Percentiles rank a stretch among this genome's conserved stretches.
These are phyloP conservation scores for Carex myosuroides DNA, from an alignment of 176 grass and related monocot species.

Conservation along the genomic window DNA sequence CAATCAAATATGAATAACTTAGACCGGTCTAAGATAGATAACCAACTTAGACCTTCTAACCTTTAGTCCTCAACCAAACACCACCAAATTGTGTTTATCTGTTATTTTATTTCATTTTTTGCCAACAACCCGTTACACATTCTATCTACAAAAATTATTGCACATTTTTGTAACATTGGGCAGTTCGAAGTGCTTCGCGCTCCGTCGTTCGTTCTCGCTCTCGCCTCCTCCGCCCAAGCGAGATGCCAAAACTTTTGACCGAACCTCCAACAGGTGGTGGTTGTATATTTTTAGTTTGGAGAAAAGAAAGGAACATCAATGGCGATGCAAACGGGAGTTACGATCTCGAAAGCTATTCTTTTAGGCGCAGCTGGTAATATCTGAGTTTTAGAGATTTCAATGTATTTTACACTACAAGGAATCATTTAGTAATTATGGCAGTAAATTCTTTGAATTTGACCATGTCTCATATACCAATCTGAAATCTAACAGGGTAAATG, in stretches of 20 bases:
- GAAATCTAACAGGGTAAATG: background rate
- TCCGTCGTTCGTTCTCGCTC: background rate
- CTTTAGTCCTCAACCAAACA: no score
- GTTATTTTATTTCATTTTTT: background rate
- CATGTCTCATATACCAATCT: background rate
- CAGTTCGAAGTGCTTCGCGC: background rate
- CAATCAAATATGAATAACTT: no score
- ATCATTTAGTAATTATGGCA: background rate
- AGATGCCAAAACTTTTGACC: background rate
- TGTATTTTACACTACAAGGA: background rate
- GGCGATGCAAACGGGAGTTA: constrained; percentile 4
- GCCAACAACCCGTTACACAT: background rate
- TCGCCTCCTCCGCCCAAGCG: background rate
- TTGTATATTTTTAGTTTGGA: background rate
- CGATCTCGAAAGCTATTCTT: background rate
- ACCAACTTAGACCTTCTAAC: no score
- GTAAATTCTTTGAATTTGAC: background rate
- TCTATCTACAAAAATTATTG: background rate
- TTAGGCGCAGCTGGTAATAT: background rate
- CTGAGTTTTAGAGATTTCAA: background rate
- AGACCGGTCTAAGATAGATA: no score
- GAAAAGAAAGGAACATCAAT: background rate
- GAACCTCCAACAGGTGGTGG: background rate
- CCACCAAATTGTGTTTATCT: no score
- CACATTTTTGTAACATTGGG: background rate